Base-by-base conservation (phyloP, 164 flowering plant genomes). In the Aristolochia fimbriata region DNA sequence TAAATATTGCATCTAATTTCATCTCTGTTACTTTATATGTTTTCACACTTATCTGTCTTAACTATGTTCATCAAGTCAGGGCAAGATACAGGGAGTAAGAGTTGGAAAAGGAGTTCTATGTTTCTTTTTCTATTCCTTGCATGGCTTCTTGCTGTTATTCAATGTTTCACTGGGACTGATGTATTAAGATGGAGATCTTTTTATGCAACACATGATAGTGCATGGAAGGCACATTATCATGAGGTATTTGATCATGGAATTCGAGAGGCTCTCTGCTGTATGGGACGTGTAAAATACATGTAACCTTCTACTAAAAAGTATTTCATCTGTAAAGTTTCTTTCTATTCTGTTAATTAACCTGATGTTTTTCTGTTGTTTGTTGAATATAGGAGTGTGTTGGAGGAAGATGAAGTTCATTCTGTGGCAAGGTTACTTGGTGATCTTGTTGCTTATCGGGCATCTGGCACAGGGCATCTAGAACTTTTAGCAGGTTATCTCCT, bases 391-490 rank as follows among this genome's bases (percentile, higher is more conserved):
- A 83, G 76, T 71, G 81, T 59, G 4, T 25, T 74, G 70, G 91
- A 87, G 66, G 94, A 85, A 73, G 97, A 89, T 71, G 91, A 89
- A 65, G 82, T 89, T 22, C 68, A 76, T 51, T 81, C 90, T 46
- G 91, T 89, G 14, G 97, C 97, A 47, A 75, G 73, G n/a, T 74
- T 85, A 57, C 68, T 89, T 63, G 91, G 94, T 70, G 97, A 89
- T 72, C 97, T 89, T 73, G 94, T 89, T 66, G 79, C 91, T 62
- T 89, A 89, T 71, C 91, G 94, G 62, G 91, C 97, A 63, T 69
- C 91, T 55, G 91, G 94, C 69, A 81, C 88, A 23, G 97, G 97
- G n/a, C 97, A 89, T 79, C 71, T 89, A 74, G 88, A 87, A 65
- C 78, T 86, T 23, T 77, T 89, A 76, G 85, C 97, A 80, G 97